A percentile compares a stretch with the other conserved stretches of the same genome.
Conservation (phyloP, 257 asterid species). For the Solanum appendiculatum region DNA sequence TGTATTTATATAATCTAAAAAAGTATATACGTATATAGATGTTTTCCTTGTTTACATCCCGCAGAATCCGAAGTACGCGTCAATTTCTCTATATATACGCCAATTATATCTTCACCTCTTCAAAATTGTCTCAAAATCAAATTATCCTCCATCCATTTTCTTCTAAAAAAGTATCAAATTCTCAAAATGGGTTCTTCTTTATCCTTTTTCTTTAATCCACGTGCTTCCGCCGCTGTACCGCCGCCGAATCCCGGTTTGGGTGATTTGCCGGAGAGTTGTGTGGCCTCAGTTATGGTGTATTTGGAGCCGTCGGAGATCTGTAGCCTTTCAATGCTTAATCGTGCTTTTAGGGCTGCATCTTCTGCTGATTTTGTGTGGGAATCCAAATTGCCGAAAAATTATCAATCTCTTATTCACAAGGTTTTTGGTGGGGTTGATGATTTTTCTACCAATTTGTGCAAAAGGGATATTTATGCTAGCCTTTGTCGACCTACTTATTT, state of each 20-base stretch:
- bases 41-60: background rate
- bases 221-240: background rate
- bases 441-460: constrained; percentile 24
- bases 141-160: background rate
- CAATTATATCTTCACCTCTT: background rate
- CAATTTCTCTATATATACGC: background rate
- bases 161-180: background rate
- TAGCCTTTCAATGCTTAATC: constrained; percentile 53
- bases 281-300: constrained; percentile 54
- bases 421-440: constrained; percentile 16
- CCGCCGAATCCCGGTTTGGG: constrained; percentile 35
- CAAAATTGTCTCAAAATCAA: background rate
- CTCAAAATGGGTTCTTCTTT: constrained; percentile 45
- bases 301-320: constrained; percentile 81
- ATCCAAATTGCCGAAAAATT: constrained; percentile 65
- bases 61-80: background rate
- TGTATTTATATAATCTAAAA: background rate
- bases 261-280: constrained; percentile 78
- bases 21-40: background rate
- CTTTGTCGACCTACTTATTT: constrained; percentile 50
- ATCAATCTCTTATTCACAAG: constrained; percentile 43
- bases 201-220: constrained; percentile 15
- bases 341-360: constrained; percentile 66
- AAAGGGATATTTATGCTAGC: constrained; percentile 48
- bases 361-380: constrained; percentile 88